Conservation (phyloP, 2,329 filamentous ascomycete genomes). For the Xylaria sp. region DNA sequence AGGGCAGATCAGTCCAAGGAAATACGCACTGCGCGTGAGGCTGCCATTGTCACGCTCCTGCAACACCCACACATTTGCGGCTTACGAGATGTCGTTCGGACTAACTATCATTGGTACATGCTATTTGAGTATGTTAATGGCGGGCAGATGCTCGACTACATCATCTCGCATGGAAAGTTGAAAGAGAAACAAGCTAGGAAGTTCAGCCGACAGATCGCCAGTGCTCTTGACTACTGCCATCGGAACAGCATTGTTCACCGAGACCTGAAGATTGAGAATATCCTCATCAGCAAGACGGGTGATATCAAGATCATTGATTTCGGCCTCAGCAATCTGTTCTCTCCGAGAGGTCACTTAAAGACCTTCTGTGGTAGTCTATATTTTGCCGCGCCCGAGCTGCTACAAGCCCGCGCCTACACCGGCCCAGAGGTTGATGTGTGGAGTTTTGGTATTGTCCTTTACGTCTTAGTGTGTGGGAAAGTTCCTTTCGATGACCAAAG, state of each 20-base stretch:
- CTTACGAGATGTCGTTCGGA: constrained; percentile 93
- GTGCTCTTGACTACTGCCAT: constrained; percentile 96
- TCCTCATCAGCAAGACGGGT: constrained; percentile 97
- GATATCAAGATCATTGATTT: constrained; percentile 99
- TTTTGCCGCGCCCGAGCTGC: constrained; percentile 93
- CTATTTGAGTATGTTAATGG: constrained; percentile 99
- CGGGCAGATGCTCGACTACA: constrained; percentile 99
- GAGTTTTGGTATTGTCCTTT: constrained; percentile 98
- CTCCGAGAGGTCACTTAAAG: constrained; percentile 84
- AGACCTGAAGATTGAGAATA: constrained; percentile 98
- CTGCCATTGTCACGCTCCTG: constrained; percentile 92
- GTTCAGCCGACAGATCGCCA: constrained; percentile 96
- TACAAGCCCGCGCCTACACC: constrained; percentile 93
- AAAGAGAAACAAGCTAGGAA: constrained; percentile 99
- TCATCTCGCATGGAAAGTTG: constrained; percentile 95
- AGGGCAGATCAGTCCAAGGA: constrained; percentile 96
- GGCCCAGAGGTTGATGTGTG: constrained; percentile 97
- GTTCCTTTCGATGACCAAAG: constrained; percentile 99
- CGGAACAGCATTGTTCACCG: constrained; percentile 98
- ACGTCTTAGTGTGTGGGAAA: constrained; percentile 96
- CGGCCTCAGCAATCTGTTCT: constrained; percentile 94
- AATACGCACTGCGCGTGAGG: constrained; percentile 91
- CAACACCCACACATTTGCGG: constrained; percentile 97
- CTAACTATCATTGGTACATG: constrained; percentile 99
- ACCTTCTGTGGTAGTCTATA: constrained; percentile 98